These are phyloP conservation scores for Knoxdaviesia capensis DNA, from an alignment of 2,329 filamentous ascomycete species.

Conservation along the genomic window DNA sequence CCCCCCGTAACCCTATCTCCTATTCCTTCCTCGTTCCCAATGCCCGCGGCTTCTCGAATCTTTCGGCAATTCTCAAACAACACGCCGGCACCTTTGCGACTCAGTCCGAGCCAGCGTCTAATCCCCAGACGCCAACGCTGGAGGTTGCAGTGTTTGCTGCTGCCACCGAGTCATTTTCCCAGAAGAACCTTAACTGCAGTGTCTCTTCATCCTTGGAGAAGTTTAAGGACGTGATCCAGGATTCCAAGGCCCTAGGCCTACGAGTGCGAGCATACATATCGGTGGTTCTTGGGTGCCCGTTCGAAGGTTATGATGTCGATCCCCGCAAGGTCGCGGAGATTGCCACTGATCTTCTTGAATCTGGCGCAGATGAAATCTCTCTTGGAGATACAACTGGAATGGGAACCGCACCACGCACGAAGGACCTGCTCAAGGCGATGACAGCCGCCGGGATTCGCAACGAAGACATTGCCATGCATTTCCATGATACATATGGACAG, in stretches of 20 bases:
- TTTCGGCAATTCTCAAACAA: conserved; percentile 29
- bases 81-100: conserved; percentile 28
- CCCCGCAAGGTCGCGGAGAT: conserved; percentile 44
- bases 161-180: conserved; percentile 62
- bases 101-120: conserved; percentile 23
- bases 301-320: conserved; percentile 44
- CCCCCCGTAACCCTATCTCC: conserved; percentile 35
- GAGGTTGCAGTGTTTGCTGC: conserved; percentile 68
- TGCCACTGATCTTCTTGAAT: conserved; percentile 51
- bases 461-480: conserved; percentile 61
- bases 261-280: conserved; percentile 64
- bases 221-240: conserved; percentile 50
- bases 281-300: conserved; percentile 64
- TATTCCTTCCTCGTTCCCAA: conserved; percentile 75
- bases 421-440: conserved; percentile 43
- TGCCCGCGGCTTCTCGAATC: conserved; percentile 47
- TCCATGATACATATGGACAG: conserved; percentile 77
- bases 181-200: conserved; percentile 65
- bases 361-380: conserved; percentile 80
- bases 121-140: conserved; percentile 25
- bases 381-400: conserved; percentile 83
- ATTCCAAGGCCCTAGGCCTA: conserved; percentile 42
- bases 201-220: conserved; percentile 52
- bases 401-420: conserved; percentile 57
- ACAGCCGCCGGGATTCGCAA: conserved; percentile 45